Percentiles rank a stretch among this genome's conserved stretches.
Conservation (phyloP, 345 rosid genomes). For the Hevea brasiliensis region DNA sequence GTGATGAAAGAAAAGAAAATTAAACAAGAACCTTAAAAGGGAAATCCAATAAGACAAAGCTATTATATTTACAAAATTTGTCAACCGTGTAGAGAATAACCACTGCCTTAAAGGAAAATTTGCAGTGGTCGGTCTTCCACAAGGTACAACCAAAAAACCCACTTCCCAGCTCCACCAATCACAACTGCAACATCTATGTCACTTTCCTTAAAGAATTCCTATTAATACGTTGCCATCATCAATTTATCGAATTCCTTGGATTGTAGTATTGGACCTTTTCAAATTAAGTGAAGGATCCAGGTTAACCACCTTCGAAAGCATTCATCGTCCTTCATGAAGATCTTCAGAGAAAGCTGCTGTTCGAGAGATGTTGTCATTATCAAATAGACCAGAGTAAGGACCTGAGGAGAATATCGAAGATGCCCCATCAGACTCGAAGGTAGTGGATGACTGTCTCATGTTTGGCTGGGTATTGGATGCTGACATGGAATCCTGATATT, state of each 20-base stretch:
- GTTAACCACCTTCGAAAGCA: conserved; percentile 10
- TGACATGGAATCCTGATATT: conserved; percentile 64
- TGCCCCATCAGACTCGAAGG: conserved; percentile 88
- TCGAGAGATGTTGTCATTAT: conserved; percentile 73
- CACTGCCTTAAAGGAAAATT: conserved; percentile 27
- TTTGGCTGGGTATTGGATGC: conserved; percentile 57
- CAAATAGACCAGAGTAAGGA: conserved; percentile 83
- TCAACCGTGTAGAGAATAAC: conserved; percentile 21
- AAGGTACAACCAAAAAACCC: background rate
- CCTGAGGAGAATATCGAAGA: conserved; percentile 98
- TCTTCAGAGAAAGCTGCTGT: conserved; percentile 89
- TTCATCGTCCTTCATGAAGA: conserved; percentile 94
- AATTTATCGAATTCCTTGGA: conserved; percentile 1
- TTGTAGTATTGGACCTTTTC: conserved; percentile 12
- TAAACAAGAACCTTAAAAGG: conserved; percentile 7
- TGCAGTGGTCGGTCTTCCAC: conserved; percentile 20
- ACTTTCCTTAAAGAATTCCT: conserved; percentile 23
- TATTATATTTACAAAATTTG: conserved; percentile 44
- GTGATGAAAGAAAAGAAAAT: conserved; percentile 1
- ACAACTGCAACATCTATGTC: conserved; percentile 21
- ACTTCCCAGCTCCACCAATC: conserved; percentile 20
- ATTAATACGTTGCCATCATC: background rate
- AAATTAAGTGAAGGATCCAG: background rate
- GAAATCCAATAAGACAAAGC: conserved; percentile 23
- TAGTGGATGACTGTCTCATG: conserved; percentile 79